Evolutionary conservation across 2,329 filamentous ascomycete genomes (phyloP), one percentile per base, ranked within the genome.

Genomic region (Sphaerostilbella broomeana): DNA sequence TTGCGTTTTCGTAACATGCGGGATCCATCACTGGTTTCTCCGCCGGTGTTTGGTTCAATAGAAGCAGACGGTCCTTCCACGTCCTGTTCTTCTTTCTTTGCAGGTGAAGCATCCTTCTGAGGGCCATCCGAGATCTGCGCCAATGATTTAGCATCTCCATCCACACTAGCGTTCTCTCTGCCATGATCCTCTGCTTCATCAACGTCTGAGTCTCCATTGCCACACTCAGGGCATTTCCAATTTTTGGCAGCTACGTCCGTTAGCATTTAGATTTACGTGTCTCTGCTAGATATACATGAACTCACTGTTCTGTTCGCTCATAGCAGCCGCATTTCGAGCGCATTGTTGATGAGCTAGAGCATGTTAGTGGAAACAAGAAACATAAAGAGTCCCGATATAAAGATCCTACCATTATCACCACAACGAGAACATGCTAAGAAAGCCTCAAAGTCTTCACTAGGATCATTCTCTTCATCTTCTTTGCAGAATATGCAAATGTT

Each of bases 341-440:
- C 90, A 95, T 73, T 92, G 84, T 60, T 84, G 81, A 69, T 97
- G 90, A 55, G 88, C 90, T 95, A 58, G 68, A 54, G 29, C 9
- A 63, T 47, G 57, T 74, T 53, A 72, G 65, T 51, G 26, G 22
- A 25, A 16, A 16, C 10, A 7, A 6, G 19, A 17, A 12, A 12
- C 16, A 30, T 4, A 12, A 26, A 17, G 22, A 13, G 13, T 15
- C 5, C 12, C 19, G 11, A 16, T 12, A 17, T 12, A 6, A 39
- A 46, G 33, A 38, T 77, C 85, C 63, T 70, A 94, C 88, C 81
- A 62, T 87, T 84, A 57, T 90, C 84, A 49, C 81, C 81, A 62
- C 90, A 97, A 47, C 78, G 72, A 44, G 69, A 70, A 61, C 90
- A 95, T 37, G 80, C 68, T 44, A 95, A 68, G 58, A 83, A 87